phyloP scores from a whole-genome alignment of 2,329 filamentous ascomycete species.

The Arachnopeziza araneosa region DNA sequence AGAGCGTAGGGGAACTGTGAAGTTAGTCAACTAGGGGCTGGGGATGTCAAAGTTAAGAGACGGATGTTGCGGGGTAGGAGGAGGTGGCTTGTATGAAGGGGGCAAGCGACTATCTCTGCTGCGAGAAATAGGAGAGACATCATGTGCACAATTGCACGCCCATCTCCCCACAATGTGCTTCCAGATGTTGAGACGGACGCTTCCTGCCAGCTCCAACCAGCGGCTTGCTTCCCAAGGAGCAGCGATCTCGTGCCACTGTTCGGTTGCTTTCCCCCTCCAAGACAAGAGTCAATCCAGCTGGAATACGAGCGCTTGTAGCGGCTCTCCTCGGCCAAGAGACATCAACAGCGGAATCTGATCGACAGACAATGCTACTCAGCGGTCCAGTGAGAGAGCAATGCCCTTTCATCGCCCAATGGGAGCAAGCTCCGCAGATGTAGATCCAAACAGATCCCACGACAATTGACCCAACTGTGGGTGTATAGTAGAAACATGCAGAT shows the following conservation, averaged over 20 bases:
- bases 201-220: not conserved
- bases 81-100: not conserved
- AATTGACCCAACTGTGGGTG: not conserved
- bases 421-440: not conserved
- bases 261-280: not conserved
- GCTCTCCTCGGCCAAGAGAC: not conserved
- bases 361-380: not conserved
- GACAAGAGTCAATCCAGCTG: no score
- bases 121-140: not conserved
- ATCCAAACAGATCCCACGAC: not conserved
- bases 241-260: not conserved
- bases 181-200: not conserved
- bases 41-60: not conserved
- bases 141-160: not conserved
- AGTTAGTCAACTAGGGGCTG: slow-evolving; percentile 9
- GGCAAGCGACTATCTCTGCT: slow-evolving; percentile 1
- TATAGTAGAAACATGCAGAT: not conserved
- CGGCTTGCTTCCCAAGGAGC: not conserved
- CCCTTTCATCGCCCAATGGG: not conserved
- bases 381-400: not conserved
- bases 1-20: slow-evolving; percentile 73
- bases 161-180: not conserved
- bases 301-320: not conserved
- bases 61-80: not conserved
- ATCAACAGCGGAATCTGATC: not conserved